Conservation (phyloP, 495 filamentous ascomycete genomes). For the Penicillium egyptiacum region DNA sequence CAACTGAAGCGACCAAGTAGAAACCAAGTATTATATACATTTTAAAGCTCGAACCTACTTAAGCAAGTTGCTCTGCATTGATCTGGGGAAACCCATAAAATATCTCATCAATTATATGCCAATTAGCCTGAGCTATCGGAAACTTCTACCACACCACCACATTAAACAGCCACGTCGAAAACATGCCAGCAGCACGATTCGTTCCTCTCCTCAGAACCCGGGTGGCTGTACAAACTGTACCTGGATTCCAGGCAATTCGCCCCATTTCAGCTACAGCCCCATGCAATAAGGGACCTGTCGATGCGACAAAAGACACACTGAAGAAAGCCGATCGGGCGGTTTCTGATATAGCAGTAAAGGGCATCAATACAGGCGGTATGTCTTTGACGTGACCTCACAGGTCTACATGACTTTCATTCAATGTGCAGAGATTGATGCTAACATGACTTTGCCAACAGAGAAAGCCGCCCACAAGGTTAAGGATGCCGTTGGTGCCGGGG, state of each 20-base stretch:
- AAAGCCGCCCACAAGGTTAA: slow-evolving; percentile 45
- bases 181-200: slow-evolving; percentile 26
- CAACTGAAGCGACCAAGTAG: slow-evolving; percentile 11
- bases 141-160: background rate
- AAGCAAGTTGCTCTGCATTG: background rate
- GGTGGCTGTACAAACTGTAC: slow-evolving; percentile 15
- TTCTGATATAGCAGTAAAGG: slow-evolving; percentile 58
- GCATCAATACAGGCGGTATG: slow-evolving; percentile 60
- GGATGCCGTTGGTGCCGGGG: slow-evolving; percentile 34
- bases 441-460: slow-evolving; percentile 34
- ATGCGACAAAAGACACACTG: slow-evolving; percentile 55
- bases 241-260: slow-evolving; percentile 23
- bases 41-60: slow-evolving; percentile 1
- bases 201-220: slow-evolving; percentile 26
- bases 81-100: slow-evolving; percentile 8
- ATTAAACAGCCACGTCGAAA: slow-evolving; percentile 1
- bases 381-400: slow-evolving; percentile 12
- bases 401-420: background rate
- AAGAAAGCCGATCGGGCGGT: slow-evolving; percentile 56
- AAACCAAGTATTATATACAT: slow-evolving; percentile 15
- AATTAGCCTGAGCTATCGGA: background rate
- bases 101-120: background rate
- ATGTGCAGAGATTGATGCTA: slow-evolving; percentile 8
- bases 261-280: slow-evolving; percentile 36
- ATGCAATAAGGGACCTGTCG: slow-evolving; percentile 40